Base-by-base conservation (phyloP, 2,329 filamentous ascomycete genomes). In the Stachybotrys chartarum region DNA sequence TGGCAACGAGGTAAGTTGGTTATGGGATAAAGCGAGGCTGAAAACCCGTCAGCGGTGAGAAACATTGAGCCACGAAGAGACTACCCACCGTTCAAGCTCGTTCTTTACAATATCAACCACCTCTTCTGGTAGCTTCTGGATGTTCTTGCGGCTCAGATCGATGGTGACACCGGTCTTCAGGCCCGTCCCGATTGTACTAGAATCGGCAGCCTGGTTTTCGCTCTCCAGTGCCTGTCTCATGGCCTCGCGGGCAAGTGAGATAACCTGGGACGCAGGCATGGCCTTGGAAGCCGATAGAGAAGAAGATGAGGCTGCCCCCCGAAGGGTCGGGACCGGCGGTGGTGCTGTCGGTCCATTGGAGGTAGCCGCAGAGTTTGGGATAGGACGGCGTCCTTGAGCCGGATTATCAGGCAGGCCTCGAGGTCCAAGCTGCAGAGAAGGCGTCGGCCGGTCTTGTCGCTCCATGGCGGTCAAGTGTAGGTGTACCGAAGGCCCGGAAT, bases 11-110 rank as follows among this genome's bases (percentile, higher is more conserved):
- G 83, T 78, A 56, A 91, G 77, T 61, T 83, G 84, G 69, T 92
- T 92, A 72, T 92, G 88, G n/a, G 88, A 91, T 60, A 93, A 76
- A 52, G 89, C 89, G 54, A 93, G 81, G 63, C 88, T 91, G 56
- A 51, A 50, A 42, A 48, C 59, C 63, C 59, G 61, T 60, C 45
- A 54, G 30, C 30, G n/a, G 53, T 47, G 39, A 35, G 39, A 46
- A 52, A 39, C 32, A 10, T 12, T 45, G 30, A 39, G 49, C 44
- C 10, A n/a, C 52, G 50, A 54, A 42, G 52, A 48, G 32, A 55
- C 50, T 49, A 72, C 76, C 53, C 68, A 90, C 86, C 87, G 79
- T 73, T 90, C 87, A 59, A 90, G 76, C 67, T 88, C 85, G 62
- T 86, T 78, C 70, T 87, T 88, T 63, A 91, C 87, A 58, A 90